Base-by-base conservation (phyloP, 768 basidiomycete genomes). In the Candolleomyces aberdarensis region DNA sequence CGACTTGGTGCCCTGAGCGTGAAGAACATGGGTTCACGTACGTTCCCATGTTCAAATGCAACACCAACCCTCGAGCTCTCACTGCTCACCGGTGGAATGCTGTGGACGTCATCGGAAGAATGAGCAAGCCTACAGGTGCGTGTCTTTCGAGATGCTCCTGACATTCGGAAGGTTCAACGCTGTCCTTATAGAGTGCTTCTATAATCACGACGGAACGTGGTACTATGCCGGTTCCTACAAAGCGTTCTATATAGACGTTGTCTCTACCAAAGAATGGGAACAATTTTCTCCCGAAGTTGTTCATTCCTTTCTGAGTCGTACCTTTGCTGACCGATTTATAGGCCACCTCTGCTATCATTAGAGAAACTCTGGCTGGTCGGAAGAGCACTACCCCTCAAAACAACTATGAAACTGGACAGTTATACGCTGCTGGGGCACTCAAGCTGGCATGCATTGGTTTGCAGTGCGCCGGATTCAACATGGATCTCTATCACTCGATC, bases 1-100 rank as follows among this genome's bases (percentile, higher is more conserved):
- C 91, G 2, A 78, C 79, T 40, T 93, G 91, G 91, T 92, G 91
- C 66, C 83, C 88, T 2, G 89, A 90, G 50, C 85, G 86, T 55
- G 91, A 93, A 75, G 91, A 92, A 64, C 89, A 92, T 59, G 91
- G 91, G 3, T 92, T 88, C 67, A 85, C 86, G 69, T 83, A 92
- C 57, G 79, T 84, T 1, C 89, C 91, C 0, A 68, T 82, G 13
- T 92, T 86, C 79, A 91, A 89, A 67, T 93, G 91, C 68, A 87
- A 69, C 72, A 92, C 91, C 26, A 92, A 91, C 66, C 89, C 89
- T 17, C 85, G 88, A 40, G 86, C 89, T 41, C 76, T 80, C 2
- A 89, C 89, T 15, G 91, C 91, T 3, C 91, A 92, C 71, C 82
- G 87, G 36, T 93, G 91, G 91, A 77, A 69, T 56, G 66, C 75